Percentiles rank a stretch among this genome's conserved stretches.
phyloP scores from a whole-genome alignment of 768 basidiomycete genomes.

The Suillus cothurnatus region DNA sequence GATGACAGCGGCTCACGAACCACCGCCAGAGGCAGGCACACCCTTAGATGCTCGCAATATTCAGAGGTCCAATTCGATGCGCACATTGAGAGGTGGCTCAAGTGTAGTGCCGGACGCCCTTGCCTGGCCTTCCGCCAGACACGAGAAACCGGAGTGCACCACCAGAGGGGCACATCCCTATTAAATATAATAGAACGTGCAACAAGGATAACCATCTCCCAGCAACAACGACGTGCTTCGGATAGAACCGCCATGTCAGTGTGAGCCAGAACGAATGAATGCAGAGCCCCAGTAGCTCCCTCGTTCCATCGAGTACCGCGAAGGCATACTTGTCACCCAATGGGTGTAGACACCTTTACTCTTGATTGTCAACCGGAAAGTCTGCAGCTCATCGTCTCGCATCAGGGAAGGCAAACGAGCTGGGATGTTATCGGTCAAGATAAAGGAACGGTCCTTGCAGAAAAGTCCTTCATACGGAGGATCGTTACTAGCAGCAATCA shows the following conservation, averaged over 20 bases:
- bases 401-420: neutral
- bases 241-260: neutral
- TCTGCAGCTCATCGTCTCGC: neutral
- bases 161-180: neutral
- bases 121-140: neutral
- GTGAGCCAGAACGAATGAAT: neutral
- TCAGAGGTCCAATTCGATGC: neutral
- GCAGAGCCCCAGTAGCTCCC: neutral
- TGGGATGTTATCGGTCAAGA: neutral
- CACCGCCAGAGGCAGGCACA: neutral
- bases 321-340: neutral
- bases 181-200: neutral
- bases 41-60: neutral
- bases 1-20: neutral
- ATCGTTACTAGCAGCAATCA: too few species aligned
- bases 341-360: neutral
- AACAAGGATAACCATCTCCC: neutral
- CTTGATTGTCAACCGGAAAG: neutral
- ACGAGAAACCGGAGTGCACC: neutral
- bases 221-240: neutral
- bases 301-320: neutral
- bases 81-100: neutral
- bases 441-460: neutral
- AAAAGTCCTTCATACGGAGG: too few species aligned
- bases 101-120: neutral